Evolutionary conservation across 768 basidiomycete species (phyloP).

Genomic region (Mycena venus): DNA sequence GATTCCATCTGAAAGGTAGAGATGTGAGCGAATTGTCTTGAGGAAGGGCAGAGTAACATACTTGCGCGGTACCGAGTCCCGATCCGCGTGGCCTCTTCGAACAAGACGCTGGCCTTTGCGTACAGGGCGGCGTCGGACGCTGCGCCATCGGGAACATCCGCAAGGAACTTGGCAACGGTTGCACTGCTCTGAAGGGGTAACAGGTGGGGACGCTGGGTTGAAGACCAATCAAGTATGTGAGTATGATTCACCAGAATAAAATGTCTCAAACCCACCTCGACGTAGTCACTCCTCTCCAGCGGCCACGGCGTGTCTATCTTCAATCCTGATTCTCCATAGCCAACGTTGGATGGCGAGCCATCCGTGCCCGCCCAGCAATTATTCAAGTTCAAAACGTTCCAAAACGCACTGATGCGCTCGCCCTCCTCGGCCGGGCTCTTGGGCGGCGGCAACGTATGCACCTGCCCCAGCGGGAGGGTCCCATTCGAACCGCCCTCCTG

Average conservation of each 20-base stretch:
- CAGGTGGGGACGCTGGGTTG: background rate
- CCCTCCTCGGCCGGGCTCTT: slow-evolving; percentile 9
- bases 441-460: background rate
- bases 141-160: background rate
- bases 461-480: background rate
- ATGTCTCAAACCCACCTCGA: background rate
- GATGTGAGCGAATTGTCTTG: background rate
- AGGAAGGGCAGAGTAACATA: background rate
- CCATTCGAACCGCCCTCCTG: background rate
- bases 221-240: background rate
- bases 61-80: background rate
- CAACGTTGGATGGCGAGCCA: slow-evolving; percentile 49
- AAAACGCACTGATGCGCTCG: slow-evolving; percentile 27
- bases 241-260: background rate
- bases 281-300: slow-evolving; percentile 5
- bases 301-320: slow-evolving; percentile 33
- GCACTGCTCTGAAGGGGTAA: background rate
- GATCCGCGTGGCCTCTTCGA: slow-evolving; percentile 34
- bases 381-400: slow-evolving; percentile 46
- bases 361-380: slow-evolving; percentile 51
- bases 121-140: slow-evolving; percentile 5
- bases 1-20: background rate
- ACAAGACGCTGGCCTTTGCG: slow-evolving; percentile 33
- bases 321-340: slow-evolving; percentile 40
- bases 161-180: slow-evolving; percentile 18